A percentile compares a stretch with the other conserved stretches of the same genome.
These are phyloP conservation scores for Excoecaria cochinchinensis DNA, from an alignment of 345 rosid genomes.

Conservation along the genomic window DNA sequence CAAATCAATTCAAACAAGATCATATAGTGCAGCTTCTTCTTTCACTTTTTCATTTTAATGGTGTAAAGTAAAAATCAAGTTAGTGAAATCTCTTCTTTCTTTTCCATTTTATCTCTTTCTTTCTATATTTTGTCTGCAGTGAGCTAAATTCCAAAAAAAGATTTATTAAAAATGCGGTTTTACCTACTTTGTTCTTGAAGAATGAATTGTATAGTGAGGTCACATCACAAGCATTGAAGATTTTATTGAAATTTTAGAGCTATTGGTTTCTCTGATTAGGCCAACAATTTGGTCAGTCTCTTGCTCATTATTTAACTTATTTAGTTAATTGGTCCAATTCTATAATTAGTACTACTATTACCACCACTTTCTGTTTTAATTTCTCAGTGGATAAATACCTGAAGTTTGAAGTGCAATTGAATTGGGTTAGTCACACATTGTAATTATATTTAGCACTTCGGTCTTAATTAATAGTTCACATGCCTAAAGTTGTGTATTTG, in stretches of 20 bases:
- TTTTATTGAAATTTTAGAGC: constrained; percentile 1
- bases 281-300: constrained; percentile 12
- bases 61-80: not conserved
- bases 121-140: not conserved
- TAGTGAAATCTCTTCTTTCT: not conserved
- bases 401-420: not conserved
- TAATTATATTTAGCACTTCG: not conserved
- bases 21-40: constrained; percentile 17
- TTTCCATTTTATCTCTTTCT: not conserved
- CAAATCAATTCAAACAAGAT: constrained; percentile 19
- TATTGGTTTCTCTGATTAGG: not conserved
- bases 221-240: constrained; percentile 21
- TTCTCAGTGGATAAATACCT: not conserved
- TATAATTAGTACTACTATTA: not conserved
- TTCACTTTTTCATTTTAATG: not conserved
- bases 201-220: not conserved
- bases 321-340: not conserved
- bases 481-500: not conserved
- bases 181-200: constrained; percentile 6
- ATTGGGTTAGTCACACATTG: not conserved
- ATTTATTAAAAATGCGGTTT: constrained; percentile 9
- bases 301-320: too few species aligned
- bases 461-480: constrained; percentile 1
- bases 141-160: not conserved
- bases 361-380: not conserved